Conservation (phyloP, 192 early-diverging fungal species). For the Coemansia brasiliensis region DNA sequence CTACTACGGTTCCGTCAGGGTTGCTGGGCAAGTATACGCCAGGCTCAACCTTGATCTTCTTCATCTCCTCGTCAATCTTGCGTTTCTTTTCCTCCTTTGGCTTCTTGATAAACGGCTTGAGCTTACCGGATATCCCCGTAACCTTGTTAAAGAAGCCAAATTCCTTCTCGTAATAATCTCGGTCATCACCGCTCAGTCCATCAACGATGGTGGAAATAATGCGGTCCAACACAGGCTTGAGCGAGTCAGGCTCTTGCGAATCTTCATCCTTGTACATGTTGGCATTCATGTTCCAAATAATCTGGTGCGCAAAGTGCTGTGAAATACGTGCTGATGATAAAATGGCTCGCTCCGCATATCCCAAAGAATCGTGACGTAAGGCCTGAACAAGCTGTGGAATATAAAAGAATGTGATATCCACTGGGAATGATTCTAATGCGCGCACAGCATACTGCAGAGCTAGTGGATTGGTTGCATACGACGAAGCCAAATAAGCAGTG, state of each 20-base stretch:
- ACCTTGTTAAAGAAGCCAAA: constrained; percentile 94
- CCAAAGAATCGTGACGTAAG: constrained; percentile 80
- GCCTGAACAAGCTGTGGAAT: constrained; percentile 98
- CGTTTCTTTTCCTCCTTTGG: constrained; percentile 96
- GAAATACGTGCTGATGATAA: constrained; percentile 90
- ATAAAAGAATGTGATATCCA: constrained; percentile 97
- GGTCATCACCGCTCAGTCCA: constrained; percentile 82
- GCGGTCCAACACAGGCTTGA: constrained; percentile 87
- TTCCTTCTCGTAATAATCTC: constrained; percentile 92
- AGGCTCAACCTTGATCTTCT: constrained; percentile 89
- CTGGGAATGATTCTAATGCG: constrained; percentile 83
- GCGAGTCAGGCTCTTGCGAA: constrained; percentile 64
- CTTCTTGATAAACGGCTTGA: constrained; percentile 91
- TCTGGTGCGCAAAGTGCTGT: constrained; percentile 99
- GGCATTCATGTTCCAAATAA: constrained; percentile 99
- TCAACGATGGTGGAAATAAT: constrained; percentile 81
- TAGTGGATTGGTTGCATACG: constrained; percentile 78
- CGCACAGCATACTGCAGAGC: constrained; percentile 94
- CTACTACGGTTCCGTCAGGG: constrained; percentile 91
- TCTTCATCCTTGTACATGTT: constrained; percentile 87
- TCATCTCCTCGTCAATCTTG: constrained; percentile 98
- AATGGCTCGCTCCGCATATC: constrained; percentile 95
- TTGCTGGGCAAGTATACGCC: constrained; percentile 98
- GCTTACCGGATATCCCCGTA: constrained; percentile 95
- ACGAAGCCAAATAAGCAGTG: constrained; percentile 72